Base-by-base conservation (phyloP, 306 rosid species). In the Ochetophila trinervis region DNA sequence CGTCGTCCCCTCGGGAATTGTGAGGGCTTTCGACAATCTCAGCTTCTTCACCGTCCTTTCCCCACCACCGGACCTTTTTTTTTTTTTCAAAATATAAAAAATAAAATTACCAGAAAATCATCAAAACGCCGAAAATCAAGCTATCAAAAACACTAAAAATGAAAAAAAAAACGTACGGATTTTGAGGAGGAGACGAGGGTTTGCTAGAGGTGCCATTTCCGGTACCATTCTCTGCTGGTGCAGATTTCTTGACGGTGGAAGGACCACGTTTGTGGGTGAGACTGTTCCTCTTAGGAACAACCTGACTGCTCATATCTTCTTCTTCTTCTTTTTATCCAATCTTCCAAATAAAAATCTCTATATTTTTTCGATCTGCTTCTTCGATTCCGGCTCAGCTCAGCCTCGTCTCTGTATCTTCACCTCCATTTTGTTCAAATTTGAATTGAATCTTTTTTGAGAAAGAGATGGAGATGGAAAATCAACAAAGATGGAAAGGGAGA, bases 41-140 rank as follows among this genome's bases (percentile, higher is more conserved):
- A 93, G 97, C 89, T 84, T 93, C 90, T 79, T 89, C 65, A 93
- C 98, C 3, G 97, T 89, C 86, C 96, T 93, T 69, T 89, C 95
- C 55, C 84, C 93, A 49, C 69, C 91, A 36, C 57, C 70, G 73
- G 80, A 60, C 80, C 98, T 92, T 54, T 6, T 0, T 12, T 4
- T n/a, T n/a, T n/a, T n/a, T n/a, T n/a, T n/a, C n/a, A 44, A 4
- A 24, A 21, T 7, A 21, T 4, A 30, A 45, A 37, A 1, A 17
- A 6, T 1, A 23, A 60, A 68, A 65, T 1, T 24, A 71, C 37
- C 16, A 1, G 5, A 13, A 34, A 15, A 56, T 19, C 19, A 18
- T 57, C 47, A 9, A 68, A 10, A 30, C 21, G 3, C 48, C 14
- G 15, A 27, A 49, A 65, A 65, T 60, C 2, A 16, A 54, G 21